These are phyloP conservation scores for Venturia carpophila DNA, from an alignment of 2,329 filamentous ascomycete genomes.

Conservation along the genomic window DNA sequence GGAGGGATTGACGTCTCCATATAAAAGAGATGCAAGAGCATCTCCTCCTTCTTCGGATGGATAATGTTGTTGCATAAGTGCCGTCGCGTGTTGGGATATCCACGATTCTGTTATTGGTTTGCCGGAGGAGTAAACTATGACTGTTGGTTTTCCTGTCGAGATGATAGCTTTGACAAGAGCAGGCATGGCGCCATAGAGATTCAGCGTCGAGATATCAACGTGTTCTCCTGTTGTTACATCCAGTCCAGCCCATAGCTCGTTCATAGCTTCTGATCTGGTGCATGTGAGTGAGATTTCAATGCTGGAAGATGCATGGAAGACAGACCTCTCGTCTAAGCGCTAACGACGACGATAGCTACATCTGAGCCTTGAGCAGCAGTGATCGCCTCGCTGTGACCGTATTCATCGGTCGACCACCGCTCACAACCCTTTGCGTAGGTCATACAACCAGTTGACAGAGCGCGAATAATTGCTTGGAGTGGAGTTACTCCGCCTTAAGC, in stretches of 20 bases:
- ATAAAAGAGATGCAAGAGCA: constrained; percentile 69
- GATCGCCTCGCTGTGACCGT: constrained; percentile 60
- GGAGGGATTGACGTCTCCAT: constrained; percentile 67
- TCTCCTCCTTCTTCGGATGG: constrained; percentile 78
- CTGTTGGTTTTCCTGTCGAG: constrained; percentile 54
- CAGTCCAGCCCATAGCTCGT: constrained; percentile 60
- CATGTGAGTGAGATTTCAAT: neutral
- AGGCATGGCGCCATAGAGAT: constrained; percentile 58
- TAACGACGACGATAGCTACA: constrained; percentile 64
- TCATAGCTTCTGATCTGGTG: constrained; percentile 54
- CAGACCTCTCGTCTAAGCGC: constrained; percentile 57
- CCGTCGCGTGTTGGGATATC: constrained; percentile 53
- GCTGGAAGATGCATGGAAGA: neutral
- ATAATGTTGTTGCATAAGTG: constrained; percentile 1
- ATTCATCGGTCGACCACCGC: constrained; percentile 62
- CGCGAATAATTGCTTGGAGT: constrained; percentile 59
- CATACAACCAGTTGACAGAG: constrained; percentile 49
- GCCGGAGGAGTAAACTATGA: constrained; percentile 61
- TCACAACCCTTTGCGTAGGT: constrained; percentile 64
- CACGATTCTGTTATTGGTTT: constrained; percentile 68
- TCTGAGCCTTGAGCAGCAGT: constrained; percentile 58
- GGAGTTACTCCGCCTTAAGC: constrained; percentile 61
- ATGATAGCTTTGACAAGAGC: constrained; percentile 60
- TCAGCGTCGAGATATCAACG: constrained; percentile 50
- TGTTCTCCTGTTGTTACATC: constrained; percentile 72